Evolutionary conservation across 2,329 filamentous ascomycete genomes (phyloP).

Genomic region (Diplocarpon rosae): DNA sequence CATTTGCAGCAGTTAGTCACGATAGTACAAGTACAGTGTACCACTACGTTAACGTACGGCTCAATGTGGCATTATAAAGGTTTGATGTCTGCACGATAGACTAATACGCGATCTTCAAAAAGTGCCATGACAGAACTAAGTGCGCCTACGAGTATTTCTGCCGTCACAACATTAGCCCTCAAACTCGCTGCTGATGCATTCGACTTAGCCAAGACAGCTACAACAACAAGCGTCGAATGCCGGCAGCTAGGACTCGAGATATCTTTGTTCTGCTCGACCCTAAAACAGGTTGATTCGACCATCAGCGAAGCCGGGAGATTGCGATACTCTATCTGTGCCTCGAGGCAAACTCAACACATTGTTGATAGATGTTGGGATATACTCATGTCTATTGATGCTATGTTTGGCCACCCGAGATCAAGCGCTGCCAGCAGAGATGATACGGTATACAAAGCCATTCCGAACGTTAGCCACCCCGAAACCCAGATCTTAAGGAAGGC

Average conservation of each 20-base stretch:
- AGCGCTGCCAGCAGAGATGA: background rate
- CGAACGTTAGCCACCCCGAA: background rate
- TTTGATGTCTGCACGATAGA: no score
- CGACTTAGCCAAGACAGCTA: background rate
- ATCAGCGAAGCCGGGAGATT: background rate
- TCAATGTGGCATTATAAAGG: no score
- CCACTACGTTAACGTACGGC: no score
- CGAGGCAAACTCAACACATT: background rate
- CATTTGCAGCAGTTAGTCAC: no score
- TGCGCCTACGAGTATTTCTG: background rate
- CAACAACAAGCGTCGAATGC: background rate
- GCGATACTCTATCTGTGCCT: background rate
- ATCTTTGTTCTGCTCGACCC: background rate
- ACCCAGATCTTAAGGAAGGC: background rate
- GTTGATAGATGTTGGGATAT: background rate
- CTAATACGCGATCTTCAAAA: no score
- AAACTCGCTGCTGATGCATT: background rate
- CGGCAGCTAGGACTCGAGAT: background rate
- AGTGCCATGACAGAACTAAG: background rate
- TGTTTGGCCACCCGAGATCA: background rate
- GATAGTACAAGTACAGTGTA: no score
- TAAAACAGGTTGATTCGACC: background rate
- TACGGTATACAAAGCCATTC: background rate
- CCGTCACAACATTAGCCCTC: background rate
- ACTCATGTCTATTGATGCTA: background rate